Evolutionary conservation across 305 asterid genomes (phyloP), one percentile per base, ranked within the genome.

Genomic region (Fraxinus platypoda): DNA sequence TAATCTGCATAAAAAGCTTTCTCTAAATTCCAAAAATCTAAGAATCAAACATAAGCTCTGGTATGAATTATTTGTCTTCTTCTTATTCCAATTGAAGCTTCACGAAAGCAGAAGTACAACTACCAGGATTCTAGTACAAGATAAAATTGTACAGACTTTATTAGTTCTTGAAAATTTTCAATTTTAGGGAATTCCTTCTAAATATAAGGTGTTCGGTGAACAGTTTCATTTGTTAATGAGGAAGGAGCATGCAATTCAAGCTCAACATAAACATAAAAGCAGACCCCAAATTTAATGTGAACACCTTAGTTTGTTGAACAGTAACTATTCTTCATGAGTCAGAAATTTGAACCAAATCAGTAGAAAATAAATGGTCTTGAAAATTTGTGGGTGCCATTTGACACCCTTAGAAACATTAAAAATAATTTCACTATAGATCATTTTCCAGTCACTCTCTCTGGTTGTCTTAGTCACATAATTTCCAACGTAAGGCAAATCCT

Each of bases 21-120:
- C 74, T 59, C 26, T 71, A 68, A 34, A 74, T 26, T n/a, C 66
- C 71, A 68, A 82, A 41, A 17, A 79, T n/a, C 59, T 35, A 64
- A 75, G 80, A 66, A 78, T 78, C 83, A 78, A 34, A 52, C 74
- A 79, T 57, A 76, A 17, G 19, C 43, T 80, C 68, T 62, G 19
- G 30, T 28, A 21, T 62, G n/a, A 8, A 76, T 38, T 49, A 49
- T 54, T 6, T 54, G 8, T 54, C 9, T 26, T 52, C 72, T 70
- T 49, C 30, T 8, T 37, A 43, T 66, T 75, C 43, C 70, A 25
- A 34, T 23, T 64, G 41, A 41, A 77, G 28, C 21, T 72, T 52
- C 59, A 70, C 28, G 30, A 35, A 25, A 75, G 26, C 71, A 77
- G 34, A 71, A 74, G 75, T 31, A 33, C 9, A 46, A 15, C 19